A percentile compares a stretch with the other conserved stretches of the same genome.
Conservation (phyloP, 305 asterid species). For the Solanum hybrid region DNA sequence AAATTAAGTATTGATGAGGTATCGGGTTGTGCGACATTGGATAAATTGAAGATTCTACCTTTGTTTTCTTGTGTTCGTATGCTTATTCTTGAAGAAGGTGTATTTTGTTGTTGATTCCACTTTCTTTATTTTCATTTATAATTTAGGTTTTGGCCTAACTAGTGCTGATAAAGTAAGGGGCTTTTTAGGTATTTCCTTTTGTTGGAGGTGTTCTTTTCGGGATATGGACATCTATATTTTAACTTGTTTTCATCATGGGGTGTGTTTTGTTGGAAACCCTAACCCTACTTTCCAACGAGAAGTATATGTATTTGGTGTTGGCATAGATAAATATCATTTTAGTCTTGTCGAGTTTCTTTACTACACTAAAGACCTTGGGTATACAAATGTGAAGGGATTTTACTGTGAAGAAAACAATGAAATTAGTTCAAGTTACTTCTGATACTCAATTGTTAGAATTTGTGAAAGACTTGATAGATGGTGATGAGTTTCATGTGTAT, state of each 20-base stretch:
- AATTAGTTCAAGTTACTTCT: neutral
- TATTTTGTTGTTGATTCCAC: too few relatives aligned
- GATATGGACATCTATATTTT: neutral
- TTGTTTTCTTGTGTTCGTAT: too few relatives aligned
- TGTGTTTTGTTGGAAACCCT: neutral
- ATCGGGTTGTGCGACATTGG: too few relatives aligned
- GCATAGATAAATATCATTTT: too few relatives aligned
- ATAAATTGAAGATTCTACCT: too few relatives aligned
- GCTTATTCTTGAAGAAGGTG: too few relatives aligned
- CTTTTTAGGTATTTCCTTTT: too few relatives aligned
- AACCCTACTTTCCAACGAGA: neutral
- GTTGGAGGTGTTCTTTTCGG: neutral
- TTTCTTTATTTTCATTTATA: too few relatives aligned
- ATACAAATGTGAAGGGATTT: neutral
- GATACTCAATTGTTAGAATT: neutral
- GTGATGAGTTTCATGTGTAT: neutral
- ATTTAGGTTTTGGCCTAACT: too few relatives aligned
- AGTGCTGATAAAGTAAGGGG: too few relatives aligned
- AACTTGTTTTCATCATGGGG: neutral
- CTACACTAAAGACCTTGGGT: neutral
- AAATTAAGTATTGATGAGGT: too few relatives aligned
- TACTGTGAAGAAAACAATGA: neutral
- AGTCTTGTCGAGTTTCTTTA: neutral
- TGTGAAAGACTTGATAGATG: neutral
- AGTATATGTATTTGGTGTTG: neutral